Evolutionary conservation across 495 filamentous ascomycete genomes (phyloP).

Genomic region (Cryomyces minteri): DNA sequence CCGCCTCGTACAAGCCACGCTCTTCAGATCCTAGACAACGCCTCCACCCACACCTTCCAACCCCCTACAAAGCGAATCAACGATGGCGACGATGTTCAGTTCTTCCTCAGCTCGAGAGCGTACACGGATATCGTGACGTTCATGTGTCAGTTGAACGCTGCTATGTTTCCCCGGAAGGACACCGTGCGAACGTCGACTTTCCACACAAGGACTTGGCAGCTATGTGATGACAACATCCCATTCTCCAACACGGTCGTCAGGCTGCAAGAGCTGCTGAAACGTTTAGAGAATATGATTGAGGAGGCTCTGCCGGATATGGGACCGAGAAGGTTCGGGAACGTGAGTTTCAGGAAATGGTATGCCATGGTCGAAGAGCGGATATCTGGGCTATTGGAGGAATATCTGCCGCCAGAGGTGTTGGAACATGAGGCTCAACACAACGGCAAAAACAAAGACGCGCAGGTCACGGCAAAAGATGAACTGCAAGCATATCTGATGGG

Average conservation of each 20-base stretch:
- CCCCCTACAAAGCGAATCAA: constrained; percentile 61
- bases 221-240: constrained; percentile 26
- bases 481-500: constrained; percentile 66
- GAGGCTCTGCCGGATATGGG: constrained; percentile 71
- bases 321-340: constrained; percentile 79
- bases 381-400: constrained; percentile 37
- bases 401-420: constrained; percentile 35
- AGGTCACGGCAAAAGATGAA: constrained; percentile 37
- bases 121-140: constrained; percentile 78
- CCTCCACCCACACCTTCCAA: constrained; percentile 25
- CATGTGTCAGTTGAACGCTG: constrained; percentile 70
- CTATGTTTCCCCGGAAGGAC: constrained; percentile 53
- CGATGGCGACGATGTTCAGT: constrained; percentile 55
- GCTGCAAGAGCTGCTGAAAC: constrained; percentile 41
- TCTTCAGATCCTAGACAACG: constrained; percentile 8
- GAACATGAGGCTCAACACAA: constrained; percentile 12
- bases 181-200: constrained; percentile 5
- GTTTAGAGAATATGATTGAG: constrained; percentile 45
- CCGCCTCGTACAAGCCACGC: neutral
- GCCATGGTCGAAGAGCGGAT: constrained; percentile 41
- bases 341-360: constrained; percentile 73
- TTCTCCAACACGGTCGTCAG: constrained; percentile 42
- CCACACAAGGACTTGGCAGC: constrained; percentile 25
- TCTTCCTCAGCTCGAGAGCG: constrained; percentile 59
- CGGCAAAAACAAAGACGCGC: constrained; percentile 1